phyloP scores from a whole-genome alignment of 1,284 basidiomycete species.

The Ustilago esculenta region DNA sequence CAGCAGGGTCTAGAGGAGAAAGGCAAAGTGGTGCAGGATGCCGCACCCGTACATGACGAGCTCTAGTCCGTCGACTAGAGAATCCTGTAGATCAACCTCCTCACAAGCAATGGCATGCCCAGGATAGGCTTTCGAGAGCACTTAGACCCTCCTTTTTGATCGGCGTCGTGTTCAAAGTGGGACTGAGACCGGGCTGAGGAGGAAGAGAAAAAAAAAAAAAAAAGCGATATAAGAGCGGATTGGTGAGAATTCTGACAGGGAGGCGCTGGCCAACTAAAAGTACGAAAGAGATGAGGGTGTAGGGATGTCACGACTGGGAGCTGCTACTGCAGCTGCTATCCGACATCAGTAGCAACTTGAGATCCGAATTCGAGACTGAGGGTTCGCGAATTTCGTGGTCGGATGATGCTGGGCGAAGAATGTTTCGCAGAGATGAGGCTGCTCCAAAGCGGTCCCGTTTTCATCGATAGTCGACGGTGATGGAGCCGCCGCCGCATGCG shows the following conservation, averaged over 20 bases:
- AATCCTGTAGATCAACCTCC: too few species aligned
- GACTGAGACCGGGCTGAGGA: too few species aligned
- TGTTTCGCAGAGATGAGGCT: neutral
- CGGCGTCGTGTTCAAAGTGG: too few species aligned
- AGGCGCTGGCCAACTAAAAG: too few species aligned
- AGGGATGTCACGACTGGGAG: neutral
- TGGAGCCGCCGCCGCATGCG: conserved; percentile 10
- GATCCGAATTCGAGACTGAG: conserved; percentile 21
- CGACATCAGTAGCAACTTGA: conserved; percentile 9
- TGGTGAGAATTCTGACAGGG: too few species aligned
- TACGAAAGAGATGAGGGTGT: too few species aligned
- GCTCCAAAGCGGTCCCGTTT: neutral
- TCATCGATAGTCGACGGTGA: neutral
- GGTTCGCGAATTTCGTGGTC: neutral
- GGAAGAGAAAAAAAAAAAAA: too few species aligned
- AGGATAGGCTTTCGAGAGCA: too few species aligned
- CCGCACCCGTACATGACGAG: conserved; percentile 18
- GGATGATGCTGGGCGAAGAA: neutral
- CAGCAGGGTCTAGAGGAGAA: neutral
- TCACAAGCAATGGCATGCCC: too few species aligned
- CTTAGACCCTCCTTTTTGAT: too few species aligned
- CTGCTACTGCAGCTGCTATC: conserved; percentile 13
- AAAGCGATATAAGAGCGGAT: too few species aligned
- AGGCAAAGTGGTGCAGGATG: neutral
- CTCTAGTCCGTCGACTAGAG: conserved; percentile 6